A percentile compares a stretch with the other conserved stretches of the same genome.
phyloP scores from a whole-genome alignment of 495 filamentous ascomycete genomes.

The Penicillium soppii region DNA sequence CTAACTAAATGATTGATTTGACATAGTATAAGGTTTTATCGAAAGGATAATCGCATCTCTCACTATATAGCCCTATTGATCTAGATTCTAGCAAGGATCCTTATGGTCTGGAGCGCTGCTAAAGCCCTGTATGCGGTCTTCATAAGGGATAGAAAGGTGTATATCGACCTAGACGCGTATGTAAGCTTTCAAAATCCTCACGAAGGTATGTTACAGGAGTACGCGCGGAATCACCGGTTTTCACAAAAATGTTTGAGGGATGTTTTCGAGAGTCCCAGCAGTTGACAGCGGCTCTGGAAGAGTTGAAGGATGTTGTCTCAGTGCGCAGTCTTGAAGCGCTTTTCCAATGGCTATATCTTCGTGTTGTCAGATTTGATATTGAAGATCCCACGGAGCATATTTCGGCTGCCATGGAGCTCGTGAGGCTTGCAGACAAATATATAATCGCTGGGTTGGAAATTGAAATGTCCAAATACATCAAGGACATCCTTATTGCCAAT shows the following conservation, averaged over 20 bases:
- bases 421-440: slow-evolving; percentile 26
- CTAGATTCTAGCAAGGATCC: neutral
- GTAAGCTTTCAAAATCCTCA: neutral
- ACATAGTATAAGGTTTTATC: too few relatives aligned
- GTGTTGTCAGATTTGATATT: slow-evolving; percentile 16
- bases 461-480: slow-evolving; percentile 22
- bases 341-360: slow-evolving; percentile 27
- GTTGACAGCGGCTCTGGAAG: slow-evolving; percentile 20
- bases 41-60: too few relatives aligned
- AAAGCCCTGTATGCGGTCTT: neutral
- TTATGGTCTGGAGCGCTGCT: neutral
- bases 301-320: slow-evolving; percentile 21
- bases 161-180: neutral
- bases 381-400: slow-evolving; percentile 16
- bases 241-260: too few relatives aligned
- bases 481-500: slow-evolving; percentile 12
- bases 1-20: too few relatives aligned
- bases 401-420: slow-evolving; percentile 24
- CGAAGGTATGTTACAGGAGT: too few relatives aligned
- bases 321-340: slow-evolving; percentile 27
- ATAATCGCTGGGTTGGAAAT: slow-evolving; percentile 18
- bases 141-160: neutral
- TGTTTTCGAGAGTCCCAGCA: too few relatives aligned
- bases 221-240: too few relatives aligned
- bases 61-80: too few relatives aligned